Evolutionary conservation across 805 yeast genomes (phyloP).

Genomic region (Clavispora carvajalis): DNA sequence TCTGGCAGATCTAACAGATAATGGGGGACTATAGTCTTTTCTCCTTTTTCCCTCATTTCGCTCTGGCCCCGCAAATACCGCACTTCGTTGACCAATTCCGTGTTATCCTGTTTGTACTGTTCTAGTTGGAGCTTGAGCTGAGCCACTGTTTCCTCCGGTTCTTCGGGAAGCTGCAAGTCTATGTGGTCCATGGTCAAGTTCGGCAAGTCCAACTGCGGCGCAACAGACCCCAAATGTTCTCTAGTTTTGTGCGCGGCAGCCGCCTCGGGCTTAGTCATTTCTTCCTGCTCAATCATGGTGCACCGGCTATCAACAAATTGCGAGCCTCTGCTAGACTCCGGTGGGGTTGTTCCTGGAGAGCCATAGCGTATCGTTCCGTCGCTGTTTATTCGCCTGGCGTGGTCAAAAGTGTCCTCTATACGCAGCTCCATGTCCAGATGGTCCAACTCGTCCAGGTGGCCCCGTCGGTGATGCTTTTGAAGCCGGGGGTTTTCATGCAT

Average conservation of each 20-base stretch:
- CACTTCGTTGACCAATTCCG: constrained; percentile 15
- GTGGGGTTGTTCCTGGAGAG: constrained; percentile 32
- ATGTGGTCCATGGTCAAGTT: constrained; percentile 13
- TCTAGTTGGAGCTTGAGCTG: constrained; percentile 7
- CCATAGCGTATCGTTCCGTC: constrained; percentile 1
- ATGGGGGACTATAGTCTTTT: background rate
- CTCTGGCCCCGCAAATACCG: constrained; percentile 7
- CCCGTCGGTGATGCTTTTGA: background rate
- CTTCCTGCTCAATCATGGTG: constrained; percentile 3
- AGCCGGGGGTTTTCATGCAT: background rate
- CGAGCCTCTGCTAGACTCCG: constrained; percentile 19
- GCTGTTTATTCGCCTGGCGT: constrained; percentile 2
- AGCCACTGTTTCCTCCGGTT: background rate
- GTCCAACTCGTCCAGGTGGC: constrained; percentile 9
- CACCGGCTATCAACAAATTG: background rate
- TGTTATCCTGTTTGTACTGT: constrained; percentile 12
- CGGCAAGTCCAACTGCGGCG: constrained; percentile 9
- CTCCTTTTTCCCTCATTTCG: background rate
- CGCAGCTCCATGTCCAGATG: constrained; percentile 13
- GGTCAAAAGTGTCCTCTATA: constrained; percentile 12
- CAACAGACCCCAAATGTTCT: background rate
- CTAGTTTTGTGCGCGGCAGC: background rate
- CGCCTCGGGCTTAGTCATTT: constrained; percentile 12
- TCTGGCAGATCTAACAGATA: too few species aligned
- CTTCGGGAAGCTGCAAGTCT: constrained; percentile 2